Conservation (phyloP, 495 filamentous ascomycete species). For the Penicillium turbatum region DNA sequence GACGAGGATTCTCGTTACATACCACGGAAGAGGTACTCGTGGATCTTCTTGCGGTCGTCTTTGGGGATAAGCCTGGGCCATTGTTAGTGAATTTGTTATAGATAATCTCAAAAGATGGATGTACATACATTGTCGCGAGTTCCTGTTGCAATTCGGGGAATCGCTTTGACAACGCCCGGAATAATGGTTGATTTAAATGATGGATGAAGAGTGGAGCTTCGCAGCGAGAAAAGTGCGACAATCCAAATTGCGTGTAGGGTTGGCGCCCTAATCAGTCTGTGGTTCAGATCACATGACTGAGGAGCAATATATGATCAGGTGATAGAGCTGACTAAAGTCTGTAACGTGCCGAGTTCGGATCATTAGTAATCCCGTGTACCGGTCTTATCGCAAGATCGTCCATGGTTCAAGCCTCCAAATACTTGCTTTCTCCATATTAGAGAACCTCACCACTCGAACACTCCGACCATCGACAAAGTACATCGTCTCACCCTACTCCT, state of each 20-base stretch:
- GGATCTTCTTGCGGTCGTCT: conserved; percentile 99
- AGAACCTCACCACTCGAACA: neutral
- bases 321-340: too few species aligned
- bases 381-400: conserved; percentile 2
- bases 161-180: conserved; percentile 50
- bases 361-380: neutral
- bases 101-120: neutral
- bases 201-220: conserved; percentile 37
- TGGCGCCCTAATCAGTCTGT: conserved; percentile 33
- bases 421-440: neutral
- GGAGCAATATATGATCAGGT: conserved; percentile 2
- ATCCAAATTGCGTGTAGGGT: conserved; percentile 36
- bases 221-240: conserved; percentile 40
- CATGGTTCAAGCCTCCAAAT: neutral
- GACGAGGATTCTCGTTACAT: conserved; percentile 38
- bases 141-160: conserved; percentile 56
- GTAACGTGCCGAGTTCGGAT: too few species aligned
- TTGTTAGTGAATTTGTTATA: conserved; percentile 20
- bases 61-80: conserved; percentile 89
- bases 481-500: too few species aligned
- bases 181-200: conserved; percentile 40
- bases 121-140: conserved; percentile 55
- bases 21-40: conserved; percentile 99
- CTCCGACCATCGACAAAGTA: too few species aligned
- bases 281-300: conserved; percentile 17